A percentile compares a stretch with the other conserved stretches of the same genome.
phyloP scores from a whole-genome alignment of 2,329 filamentous ascomycete species.

The Elsinoe arachidis region DNA sequence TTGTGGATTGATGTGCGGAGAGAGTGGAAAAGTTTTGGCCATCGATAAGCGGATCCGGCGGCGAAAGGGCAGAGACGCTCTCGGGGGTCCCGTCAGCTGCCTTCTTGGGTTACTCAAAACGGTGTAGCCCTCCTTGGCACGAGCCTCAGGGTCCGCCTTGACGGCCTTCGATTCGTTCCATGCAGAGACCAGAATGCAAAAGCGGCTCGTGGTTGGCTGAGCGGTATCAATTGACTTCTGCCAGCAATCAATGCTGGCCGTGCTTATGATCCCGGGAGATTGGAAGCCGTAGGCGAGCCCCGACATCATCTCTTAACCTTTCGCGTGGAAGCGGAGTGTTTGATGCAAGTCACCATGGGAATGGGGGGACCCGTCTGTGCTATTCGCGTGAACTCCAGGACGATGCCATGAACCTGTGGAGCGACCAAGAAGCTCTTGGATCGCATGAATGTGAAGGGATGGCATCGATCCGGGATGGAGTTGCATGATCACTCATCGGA shows the following conservation, averaged over 20 bases:
- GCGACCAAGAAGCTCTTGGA: not conserved
- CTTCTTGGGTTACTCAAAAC: constrained; percentile 7
- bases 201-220: not conserved
- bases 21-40: not conserved
- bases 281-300: constrained; percentile 6
- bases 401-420: constrained; percentile 4
- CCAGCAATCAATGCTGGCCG: constrained; percentile 9
- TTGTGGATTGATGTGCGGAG: constrained; percentile 3
- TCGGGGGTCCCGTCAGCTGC: not conserved
- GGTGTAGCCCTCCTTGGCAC: constrained; percentile 1
- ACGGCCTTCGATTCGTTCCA: constrained; percentile 7
- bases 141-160: not conserved
- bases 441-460: not conserved
- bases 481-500: constrained; percentile 8
- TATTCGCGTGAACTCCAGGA: not conserved
- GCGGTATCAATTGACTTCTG: constrained; percentile 6
- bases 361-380: not conserved
- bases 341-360: not conserved
- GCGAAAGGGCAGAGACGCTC: constrained; percentile 5
- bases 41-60: constrained; percentile 4
- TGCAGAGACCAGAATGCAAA: constrained; percentile 11
- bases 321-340: constrained; percentile 4
- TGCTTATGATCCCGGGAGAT: constrained; percentile 3
- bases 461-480: not conserved
- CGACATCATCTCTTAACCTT: not conserved